Conservation (phyloP, 2,329 filamentous ascomycete species). For the Grosmannia huntii region DNA sequence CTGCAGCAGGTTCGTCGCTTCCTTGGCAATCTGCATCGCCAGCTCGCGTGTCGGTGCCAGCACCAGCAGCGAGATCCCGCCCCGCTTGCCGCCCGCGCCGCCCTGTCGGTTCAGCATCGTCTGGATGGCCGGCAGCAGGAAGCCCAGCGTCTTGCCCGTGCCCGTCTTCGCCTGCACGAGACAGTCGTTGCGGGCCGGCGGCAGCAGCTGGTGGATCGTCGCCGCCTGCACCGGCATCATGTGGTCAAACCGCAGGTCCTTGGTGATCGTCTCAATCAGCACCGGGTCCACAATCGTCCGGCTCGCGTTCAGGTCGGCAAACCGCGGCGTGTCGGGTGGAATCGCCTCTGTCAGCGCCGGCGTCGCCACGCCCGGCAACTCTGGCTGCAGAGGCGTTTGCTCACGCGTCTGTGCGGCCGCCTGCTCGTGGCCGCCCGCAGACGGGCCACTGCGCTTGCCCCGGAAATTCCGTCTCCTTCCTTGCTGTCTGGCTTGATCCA, state of each 20-base stretch:
- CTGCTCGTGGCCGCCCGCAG: not conserved
- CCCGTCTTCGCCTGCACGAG: slow-evolving; percentile 79
- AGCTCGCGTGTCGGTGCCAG: slow-evolving; percentile 61
- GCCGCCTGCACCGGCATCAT: slow-evolving; percentile 45
- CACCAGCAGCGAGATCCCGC: slow-evolving; percentile 46
- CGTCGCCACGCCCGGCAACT: slow-evolving; percentile 12
- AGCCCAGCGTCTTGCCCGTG: slow-evolving; percentile 77
- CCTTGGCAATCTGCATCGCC: slow-evolving; percentile 56
- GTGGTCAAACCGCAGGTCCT: slow-evolving; percentile 35
- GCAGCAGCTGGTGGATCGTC: slow-evolving; percentile 33
- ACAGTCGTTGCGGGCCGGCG: slow-evolving; percentile 33
- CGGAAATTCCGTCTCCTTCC: not conserved
- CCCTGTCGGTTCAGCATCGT: slow-evolving; percentile 43
- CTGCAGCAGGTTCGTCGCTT: slow-evolving; percentile 59
- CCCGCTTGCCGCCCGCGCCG: slow-evolving; percentile 10
- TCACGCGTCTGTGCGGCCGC: not conserved
- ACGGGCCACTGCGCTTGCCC: not conserved
- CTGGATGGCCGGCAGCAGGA: slow-evolving; percentile 72
- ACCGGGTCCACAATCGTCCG: slow-evolving; percentile 29
- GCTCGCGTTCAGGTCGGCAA: slow-evolving; percentile 28
- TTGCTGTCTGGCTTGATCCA: slow-evolving; percentile 1
- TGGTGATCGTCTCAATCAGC: slow-evolving; percentile 33
- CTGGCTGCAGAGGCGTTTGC: not conserved
- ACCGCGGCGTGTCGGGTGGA: slow-evolving; percentile 31
- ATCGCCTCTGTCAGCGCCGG: slow-evolving; percentile 24